Percentiles rank a stretch among this genome's conserved stretches.
phyloP scores from a whole-genome alignment of 805 yeast species.

The Crinitomyces ghanaensis region DNA sequence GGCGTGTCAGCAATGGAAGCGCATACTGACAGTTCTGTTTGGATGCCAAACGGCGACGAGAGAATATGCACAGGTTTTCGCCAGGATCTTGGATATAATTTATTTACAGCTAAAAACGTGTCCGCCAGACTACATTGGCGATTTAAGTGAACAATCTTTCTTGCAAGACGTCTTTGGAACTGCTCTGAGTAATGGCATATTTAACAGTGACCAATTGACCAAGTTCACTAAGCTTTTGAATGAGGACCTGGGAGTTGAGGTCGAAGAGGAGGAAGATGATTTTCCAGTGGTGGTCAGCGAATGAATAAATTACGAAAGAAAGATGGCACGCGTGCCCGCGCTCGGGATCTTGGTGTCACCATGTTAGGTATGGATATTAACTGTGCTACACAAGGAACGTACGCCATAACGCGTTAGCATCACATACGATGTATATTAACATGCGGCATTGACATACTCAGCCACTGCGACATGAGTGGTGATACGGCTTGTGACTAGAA shows the following conservation, averaged over 20 bases:
- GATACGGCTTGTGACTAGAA: too few species aligned
- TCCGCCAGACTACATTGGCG: conserved; percentile 35
- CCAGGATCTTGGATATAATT: conserved; percentile 25
- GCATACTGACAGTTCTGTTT: conserved; percentile 34
- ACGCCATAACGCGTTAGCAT: too few species aligned
- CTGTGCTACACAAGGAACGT: too few species aligned
- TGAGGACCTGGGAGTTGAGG: conserved; percentile 5
- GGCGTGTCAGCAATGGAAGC: conserved; percentile 54
- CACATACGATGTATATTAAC: too few species aligned
- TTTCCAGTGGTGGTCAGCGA: conserved; percentile 2
- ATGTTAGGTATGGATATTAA: too few species aligned
- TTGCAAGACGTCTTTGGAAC: conserved; percentile 13
- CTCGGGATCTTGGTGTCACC: too few species aligned
- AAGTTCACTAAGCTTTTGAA: conserved; percentile 4
- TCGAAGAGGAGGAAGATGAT: conserved; percentile 10
- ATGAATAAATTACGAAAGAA: too few species aligned
- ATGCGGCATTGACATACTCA: too few species aligned
- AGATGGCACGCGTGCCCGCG: too few species aligned
- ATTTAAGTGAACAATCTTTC: conserved; percentile 21
- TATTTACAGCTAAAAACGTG: conserved; percentile 29
- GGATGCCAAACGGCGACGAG: conserved; percentile 25
- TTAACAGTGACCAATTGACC: conserved; percentile 1
- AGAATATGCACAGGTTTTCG: conserved; percentile 21
- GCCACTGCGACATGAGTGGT: too few species aligned
- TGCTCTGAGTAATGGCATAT: conserved; percentile 6